These are phyloP conservation scores for Apiospora rasikravindrae DNA, from an alignment of 2,329 filamentous ascomycete genomes.

Conservation along the genomic window DNA sequence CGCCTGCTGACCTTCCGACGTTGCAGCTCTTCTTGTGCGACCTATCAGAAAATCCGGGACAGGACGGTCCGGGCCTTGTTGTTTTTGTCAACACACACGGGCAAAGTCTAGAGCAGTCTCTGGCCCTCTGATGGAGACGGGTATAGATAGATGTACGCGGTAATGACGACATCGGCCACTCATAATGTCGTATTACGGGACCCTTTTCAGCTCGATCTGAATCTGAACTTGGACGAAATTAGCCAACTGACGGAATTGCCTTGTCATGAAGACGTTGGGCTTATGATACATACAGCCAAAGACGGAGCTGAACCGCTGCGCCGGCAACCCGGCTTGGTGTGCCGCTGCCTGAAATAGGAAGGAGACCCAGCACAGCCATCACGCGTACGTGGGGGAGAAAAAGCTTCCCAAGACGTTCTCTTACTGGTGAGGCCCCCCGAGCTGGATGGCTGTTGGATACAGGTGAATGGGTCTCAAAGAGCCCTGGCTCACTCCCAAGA, in stretches of 20 bases:
- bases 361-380: background rate
- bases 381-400: background rate
- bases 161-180: background rate
- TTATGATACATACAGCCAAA: background rate
- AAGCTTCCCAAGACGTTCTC: background rate
- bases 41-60: background rate
- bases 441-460: background rate
- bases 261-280: background rate
- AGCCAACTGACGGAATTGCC: slow-evolving; percentile 1
- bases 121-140: background rate
- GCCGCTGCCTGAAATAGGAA: background rate
- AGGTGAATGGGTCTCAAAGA: background rate
- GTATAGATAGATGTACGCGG: background rate
- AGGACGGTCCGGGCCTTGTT: background rate
- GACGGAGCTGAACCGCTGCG: background rate
- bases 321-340: background rate
- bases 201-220: background rate
- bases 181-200: slow-evolving; percentile 2
- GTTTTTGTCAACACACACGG: background rate
- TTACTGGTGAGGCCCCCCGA: background rate
- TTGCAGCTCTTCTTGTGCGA: background rate
- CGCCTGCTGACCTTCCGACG: background rate
- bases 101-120: background rate
- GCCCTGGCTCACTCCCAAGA: background rate
- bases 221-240: background rate